Conservation (phyloP, 176 grass and related monocot species). For the Bonia amplexicaulis region DNA sequence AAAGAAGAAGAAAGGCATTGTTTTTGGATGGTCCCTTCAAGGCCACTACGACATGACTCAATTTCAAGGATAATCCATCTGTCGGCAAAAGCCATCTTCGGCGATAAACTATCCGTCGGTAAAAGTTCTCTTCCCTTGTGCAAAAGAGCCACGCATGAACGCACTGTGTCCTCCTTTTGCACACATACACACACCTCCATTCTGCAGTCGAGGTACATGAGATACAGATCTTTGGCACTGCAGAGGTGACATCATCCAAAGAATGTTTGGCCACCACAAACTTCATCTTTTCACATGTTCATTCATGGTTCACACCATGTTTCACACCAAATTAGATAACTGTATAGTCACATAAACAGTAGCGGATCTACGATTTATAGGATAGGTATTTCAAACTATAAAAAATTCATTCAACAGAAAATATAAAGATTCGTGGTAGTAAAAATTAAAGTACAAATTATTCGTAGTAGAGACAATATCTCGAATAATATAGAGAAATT, state of each 20-base stretch:
- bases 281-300: background rate
- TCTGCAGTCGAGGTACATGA: background rate
- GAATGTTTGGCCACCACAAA: background rate
- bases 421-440: too few relatives aligned
- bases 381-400: too few relatives aligned
- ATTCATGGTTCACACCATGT: background rate
- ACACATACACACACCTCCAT: background rate
- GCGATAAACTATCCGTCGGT: too few relatives aligned
- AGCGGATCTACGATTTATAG: too few relatives aligned
- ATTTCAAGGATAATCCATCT: too few relatives aligned
- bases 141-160: background rate
- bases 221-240: background rate
- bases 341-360: background rate
- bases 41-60: background rate
- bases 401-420: too few relatives aligned
- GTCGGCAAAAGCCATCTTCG: too few relatives aligned
- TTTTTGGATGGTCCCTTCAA: background rate
- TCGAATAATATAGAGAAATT: too few relatives aligned
- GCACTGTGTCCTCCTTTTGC: background rate
- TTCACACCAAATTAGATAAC: background rate
- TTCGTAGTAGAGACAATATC: too few relatives aligned
- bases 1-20: background rate
- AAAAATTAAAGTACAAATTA: too few relatives aligned
- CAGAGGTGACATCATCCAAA: constrained; percentile 19
- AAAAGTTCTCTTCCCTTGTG: background rate